phyloP scores from a whole-genome alignment of 805 yeast species.

The Starmera dryadoides region DNA sequence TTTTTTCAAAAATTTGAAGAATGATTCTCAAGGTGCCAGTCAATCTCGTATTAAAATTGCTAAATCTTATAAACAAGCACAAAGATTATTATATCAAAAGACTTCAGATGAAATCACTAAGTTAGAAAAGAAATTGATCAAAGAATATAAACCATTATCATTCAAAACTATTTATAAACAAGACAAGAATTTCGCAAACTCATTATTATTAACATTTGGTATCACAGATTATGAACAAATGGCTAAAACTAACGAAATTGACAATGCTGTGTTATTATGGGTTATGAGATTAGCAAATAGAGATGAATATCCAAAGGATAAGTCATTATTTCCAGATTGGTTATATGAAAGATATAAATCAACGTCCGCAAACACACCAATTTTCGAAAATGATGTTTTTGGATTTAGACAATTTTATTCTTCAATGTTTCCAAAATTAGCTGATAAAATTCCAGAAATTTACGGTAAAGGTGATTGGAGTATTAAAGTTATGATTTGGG shows the following conservation, averaged over 20 bases:
- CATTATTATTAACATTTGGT: slow-evolving; percentile 52
- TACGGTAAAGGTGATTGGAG: slow-evolving; percentile 42
- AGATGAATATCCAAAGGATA: slow-evolving; percentile 21
- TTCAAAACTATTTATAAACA: slow-evolving; percentile 51
- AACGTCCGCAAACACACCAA: slow-evolving; percentile 27
- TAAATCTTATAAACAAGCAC: slow-evolving; percentile 40
- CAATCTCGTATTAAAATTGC: slow-evolving; percentile 24
- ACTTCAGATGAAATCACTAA: slow-evolving; percentile 38
- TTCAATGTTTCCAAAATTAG: slow-evolving; percentile 41
- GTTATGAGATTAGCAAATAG: slow-evolving; percentile 51
- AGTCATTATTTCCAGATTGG: slow-evolving; percentile 40
- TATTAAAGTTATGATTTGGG: slow-evolving; percentile 32
- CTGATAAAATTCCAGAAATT: slow-evolving; percentile 48
- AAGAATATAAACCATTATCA: slow-evolving; percentile 38
- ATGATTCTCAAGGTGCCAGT: slow-evolving; percentile 13
- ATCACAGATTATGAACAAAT: slow-evolving; percentile 46
- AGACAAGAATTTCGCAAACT: slow-evolving; percentile 46
- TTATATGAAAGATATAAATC: slow-evolving; percentile 32
- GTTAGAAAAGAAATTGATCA: slow-evolving; percentile 38
- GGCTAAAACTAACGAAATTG: slow-evolving; percentile 34
- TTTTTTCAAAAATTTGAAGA: slow-evolving; percentile 28
- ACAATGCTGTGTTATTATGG: slow-evolving; percentile 57
- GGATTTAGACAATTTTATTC: slow-evolving; percentile 49
- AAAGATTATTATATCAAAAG: slow-evolving; percentile 37
- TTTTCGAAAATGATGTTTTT: slow-evolving; percentile 45